Evolutionary conservation across 208 protist genomes (phyloP).

Genomic region (Crithidia brevicula): DNA sequence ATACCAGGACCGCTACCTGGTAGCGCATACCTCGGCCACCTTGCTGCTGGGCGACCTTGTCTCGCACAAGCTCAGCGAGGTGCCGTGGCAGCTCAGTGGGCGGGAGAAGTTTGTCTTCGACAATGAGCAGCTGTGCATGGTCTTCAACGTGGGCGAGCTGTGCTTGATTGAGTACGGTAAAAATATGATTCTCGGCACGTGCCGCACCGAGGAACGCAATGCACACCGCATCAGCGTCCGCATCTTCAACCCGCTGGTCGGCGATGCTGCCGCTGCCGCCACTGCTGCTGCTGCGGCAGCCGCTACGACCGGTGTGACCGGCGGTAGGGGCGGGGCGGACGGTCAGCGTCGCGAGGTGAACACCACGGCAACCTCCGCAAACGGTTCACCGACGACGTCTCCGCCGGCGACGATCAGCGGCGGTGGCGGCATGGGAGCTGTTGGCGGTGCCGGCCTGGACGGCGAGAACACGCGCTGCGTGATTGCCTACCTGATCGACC

Average conservation of each 20-base stretch:
- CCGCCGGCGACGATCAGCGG: constrained; percentile 2
- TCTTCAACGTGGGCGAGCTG: constrained; percentile 97
- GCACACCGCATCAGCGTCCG: constrained; percentile 95
- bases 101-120: constrained; percentile 97
- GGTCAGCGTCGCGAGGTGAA: constrained; percentile 35
- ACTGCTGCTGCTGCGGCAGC: constrained; percentile 1
- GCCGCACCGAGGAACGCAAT: constrained; percentile 96
- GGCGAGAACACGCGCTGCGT: constrained; percentile 69
- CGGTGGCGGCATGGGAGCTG: neutral
- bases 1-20: constrained; percentile 95
- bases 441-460: neutral
- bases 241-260: constrained; percentile 60
- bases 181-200: constrained; percentile 95
- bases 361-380: constrained; percentile 36
- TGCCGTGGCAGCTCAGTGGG: constrained; percentile 92
- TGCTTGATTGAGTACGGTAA: constrained; percentile 97
- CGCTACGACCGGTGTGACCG: neutral
- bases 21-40: constrained; percentile 95
- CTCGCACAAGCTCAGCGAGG: constrained; percentile 95
- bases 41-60: constrained; percentile 97
- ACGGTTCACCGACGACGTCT: constrained; percentile 3
- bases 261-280: constrained; percentile 1
- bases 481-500: constrained; percentile 97
- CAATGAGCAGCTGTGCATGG: constrained; percentile 96
- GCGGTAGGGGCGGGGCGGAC: neutral